These are phyloP conservation scores for Komagataella populi DNA, from an alignment of 805 yeast species.

Conservation along the genomic window DNA sequence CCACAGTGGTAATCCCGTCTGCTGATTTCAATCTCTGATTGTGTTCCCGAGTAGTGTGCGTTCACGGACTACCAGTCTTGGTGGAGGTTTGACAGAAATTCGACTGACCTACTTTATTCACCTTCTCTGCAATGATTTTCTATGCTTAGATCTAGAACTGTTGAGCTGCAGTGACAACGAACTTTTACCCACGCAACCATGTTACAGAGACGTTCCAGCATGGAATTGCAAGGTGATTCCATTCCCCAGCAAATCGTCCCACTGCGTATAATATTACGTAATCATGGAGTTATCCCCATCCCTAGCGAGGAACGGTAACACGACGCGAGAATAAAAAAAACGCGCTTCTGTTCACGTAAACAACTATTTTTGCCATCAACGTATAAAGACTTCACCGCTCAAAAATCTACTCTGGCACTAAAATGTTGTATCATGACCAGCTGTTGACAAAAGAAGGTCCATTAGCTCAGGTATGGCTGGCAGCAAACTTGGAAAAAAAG, in stretches of 20 bases:
- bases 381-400: not conserved
- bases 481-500: conserved; percentile 76
- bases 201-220: too few relatives aligned
- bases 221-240: not conserved
- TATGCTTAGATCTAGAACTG: too few relatives aligned
- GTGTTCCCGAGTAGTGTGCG: too few relatives aligned
- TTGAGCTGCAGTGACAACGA: too few relatives aligned
- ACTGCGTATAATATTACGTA: not conserved
- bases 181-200: too few relatives aligned
- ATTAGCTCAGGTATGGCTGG: conserved; percentile 83
- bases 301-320: not conserved
- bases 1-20: too few relatives aligned
- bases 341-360: not conserved
- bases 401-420: conserved; percentile 1
- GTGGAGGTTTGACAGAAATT: too few relatives aligned
- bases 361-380: not conserved
- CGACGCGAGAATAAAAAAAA: not conserved
- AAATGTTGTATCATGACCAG: conserved; percentile 36
- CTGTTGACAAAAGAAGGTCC: conserved; percentile 65
- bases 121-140: too few relatives aligned
- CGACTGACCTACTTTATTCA: too few relatives aligned
- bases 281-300: not conserved
- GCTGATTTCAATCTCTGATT: too few relatives aligned
- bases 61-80: too few relatives aligned
- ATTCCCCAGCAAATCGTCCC: not conserved